Evolutionary conservation across 2,329 filamentous ascomycete species (phyloP).

Genomic region (Aspergillus ruber): DNA sequence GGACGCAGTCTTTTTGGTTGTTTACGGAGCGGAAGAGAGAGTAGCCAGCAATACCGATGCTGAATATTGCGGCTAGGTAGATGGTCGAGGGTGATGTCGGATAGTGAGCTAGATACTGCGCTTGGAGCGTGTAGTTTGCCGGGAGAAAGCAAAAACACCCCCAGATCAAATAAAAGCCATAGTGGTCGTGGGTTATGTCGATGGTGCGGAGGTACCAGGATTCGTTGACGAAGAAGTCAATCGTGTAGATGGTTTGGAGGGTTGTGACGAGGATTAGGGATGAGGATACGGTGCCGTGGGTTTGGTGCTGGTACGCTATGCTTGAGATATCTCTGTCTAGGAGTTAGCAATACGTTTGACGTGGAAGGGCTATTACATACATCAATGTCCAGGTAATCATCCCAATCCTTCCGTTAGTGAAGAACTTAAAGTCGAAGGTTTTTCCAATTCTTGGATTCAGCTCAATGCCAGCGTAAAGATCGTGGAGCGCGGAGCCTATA

Average conservation of each 20-base stretch:
- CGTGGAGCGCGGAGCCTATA: slow-evolving; percentile 31
- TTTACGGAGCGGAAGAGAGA: too few species aligned
- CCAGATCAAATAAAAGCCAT: slow-evolving; percentile 41
- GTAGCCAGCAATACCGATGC: too few species aligned
- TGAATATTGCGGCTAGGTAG: neutral
- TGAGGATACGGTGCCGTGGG: neutral
- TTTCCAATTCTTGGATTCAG: slow-evolving; percentile 40
- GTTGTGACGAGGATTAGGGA: slow-evolving; percentile 34
- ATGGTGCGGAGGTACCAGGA: slow-evolving; percentile 43
- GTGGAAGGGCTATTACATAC: too few species aligned
- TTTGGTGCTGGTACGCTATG: slow-evolving; percentile 3
- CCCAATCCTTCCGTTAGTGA: slow-evolving; percentile 44
- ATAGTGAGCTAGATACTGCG: slow-evolving; percentile 42
- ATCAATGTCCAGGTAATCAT: slow-evolving; percentile 37
- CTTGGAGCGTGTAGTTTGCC: slow-evolving; percentile 43
- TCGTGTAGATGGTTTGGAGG: slow-evolving; percentile 41
- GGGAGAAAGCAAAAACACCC: slow-evolving; percentile 44
- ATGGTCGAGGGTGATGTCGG: slow-evolving; percentile 15
- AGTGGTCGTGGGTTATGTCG: slow-evolving; percentile 40
- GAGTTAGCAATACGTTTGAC: neutral
- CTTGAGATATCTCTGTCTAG: slow-evolving; percentile 2
- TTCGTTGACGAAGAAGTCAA: slow-evolving; percentile 47
- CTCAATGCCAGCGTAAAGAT: slow-evolving; percentile 45
- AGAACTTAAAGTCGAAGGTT: slow-evolving; percentile 43
- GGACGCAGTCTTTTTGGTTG: too few species aligned